These are phyloP conservation scores for Talaromyces sp. DNA, from an alignment of 2,329 filamentous ascomycete species.

Conservation along the genomic window DNA sequence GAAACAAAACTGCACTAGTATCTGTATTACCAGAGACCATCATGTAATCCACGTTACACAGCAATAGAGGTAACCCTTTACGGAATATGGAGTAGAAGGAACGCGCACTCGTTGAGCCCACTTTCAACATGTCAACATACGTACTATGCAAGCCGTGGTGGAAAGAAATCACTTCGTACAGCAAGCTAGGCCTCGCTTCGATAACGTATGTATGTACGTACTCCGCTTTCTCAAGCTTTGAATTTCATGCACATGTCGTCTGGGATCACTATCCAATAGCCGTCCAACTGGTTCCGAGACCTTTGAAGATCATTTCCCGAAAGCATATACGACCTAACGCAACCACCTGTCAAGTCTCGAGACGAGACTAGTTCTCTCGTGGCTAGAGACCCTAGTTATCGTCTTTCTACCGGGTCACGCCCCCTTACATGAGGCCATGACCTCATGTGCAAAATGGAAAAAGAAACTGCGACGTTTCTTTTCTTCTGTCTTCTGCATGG, in stretches of 20 bases:
- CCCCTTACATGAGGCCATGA: neutral
- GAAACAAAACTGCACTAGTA: neutral
- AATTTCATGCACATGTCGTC: neutral
- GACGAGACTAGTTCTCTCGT: neutral
- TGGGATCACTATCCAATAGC: neutral
- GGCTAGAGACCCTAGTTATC: neutral
- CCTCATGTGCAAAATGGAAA: neutral
- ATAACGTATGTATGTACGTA: neutral
- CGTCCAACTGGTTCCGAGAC: neutral
- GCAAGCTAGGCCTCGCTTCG: neutral
- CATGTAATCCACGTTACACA: neutral
- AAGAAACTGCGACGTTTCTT: neutral
- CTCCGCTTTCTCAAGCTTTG: neutral
- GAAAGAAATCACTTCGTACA: neutral
- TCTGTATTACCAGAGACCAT: neutral
- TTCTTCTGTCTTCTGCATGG: neutral
- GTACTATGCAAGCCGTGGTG: neutral
- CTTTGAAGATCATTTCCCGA: slow-evolving; percentile 1
- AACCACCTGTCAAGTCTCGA: neutral
- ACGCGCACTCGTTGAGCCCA: neutral
- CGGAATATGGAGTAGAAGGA: neutral
- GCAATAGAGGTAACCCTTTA: neutral
- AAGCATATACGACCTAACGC: neutral
- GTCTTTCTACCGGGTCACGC: neutral
- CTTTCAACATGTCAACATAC: neutral